Evolutionary conservation across 805 yeast species (phyloP).

Genomic region (Wickerhamiella azyma): DNA sequence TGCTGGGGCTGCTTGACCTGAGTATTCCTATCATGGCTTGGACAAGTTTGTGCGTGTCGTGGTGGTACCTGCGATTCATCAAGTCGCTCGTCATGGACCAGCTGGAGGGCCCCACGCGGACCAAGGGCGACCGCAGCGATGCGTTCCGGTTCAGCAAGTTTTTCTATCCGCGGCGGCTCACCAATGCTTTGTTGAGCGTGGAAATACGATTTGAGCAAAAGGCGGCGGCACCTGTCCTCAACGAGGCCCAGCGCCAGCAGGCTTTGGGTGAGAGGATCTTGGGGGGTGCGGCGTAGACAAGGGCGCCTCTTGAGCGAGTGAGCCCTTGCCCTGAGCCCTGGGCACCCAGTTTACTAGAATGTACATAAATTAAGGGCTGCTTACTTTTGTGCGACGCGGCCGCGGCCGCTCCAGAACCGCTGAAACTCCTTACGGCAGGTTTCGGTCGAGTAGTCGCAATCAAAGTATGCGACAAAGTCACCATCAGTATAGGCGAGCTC

Average conservation of each 20-base stretch:
- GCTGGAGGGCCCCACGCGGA: slow-evolving; percentile 8
- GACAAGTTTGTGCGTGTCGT: slow-evolving; percentile 44
- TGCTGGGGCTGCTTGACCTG: not conserved
- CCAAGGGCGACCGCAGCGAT: slow-evolving; percentile 78
- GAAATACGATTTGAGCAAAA: not conserved
- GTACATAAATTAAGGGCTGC: too few species aligned
- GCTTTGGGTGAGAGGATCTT: not conserved
- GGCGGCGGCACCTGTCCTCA: not conserved
- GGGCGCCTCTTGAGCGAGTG: too few species aligned
- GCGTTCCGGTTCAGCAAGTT: slow-evolving; percentile 70
- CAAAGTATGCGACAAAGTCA: slow-evolving; percentile 25
- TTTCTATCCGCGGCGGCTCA: slow-evolving; percentile 29
- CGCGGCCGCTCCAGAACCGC: slow-evolving; percentile 21
- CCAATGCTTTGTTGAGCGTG: not conserved
- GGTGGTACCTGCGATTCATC: slow-evolving; percentile 65
- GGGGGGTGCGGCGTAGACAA: too few species aligned
- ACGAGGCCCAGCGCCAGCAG: not conserved
- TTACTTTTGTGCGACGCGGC: slow-evolving; percentile 9
- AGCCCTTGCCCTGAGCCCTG: too few species aligned
- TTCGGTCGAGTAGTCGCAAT: slow-evolving; percentile 23
- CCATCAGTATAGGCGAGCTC: slow-evolving; percentile 23
- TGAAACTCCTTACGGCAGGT: slow-evolving; percentile 22
- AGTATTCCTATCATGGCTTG: slow-evolving; percentile 18
- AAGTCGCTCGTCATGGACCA: slow-evolving; percentile 28
- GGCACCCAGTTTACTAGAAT: too few species aligned